Evolutionary conservation across 805 yeast genomes (phyloP).

Genomic region (Ogataea ganodermae): DNA sequence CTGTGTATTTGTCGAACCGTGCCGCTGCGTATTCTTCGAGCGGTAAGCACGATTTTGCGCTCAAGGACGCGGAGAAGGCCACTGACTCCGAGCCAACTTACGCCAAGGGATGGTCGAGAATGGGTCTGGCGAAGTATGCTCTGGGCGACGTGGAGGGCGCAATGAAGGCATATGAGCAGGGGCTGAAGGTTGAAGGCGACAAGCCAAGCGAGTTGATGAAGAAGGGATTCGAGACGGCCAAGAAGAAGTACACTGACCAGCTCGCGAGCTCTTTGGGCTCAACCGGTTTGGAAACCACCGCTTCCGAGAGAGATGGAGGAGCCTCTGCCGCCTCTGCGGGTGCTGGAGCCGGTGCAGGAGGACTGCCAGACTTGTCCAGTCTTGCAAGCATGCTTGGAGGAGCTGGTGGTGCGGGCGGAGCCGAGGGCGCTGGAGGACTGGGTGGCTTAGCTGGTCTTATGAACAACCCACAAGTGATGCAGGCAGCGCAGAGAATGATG

Average conservation of each 20-base stretch:
- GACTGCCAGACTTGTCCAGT: slow-evolving; percentile 75
- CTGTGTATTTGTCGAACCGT: slow-evolving; percentile 87
- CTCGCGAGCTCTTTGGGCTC: slow-evolving; percentile 45
- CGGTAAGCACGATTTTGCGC: slow-evolving; percentile 73
- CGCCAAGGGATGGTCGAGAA: slow-evolving; percentile 91
- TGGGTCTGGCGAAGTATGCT: slow-evolving; percentile 94
- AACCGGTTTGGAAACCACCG: slow-evolving; percentile 23
- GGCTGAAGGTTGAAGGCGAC: slow-evolving; percentile 85
- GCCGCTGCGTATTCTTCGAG: slow-evolving; percentile 94
- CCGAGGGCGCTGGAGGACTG: slow-evolving; percentile 62
- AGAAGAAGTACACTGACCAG: slow-evolving; percentile 80
- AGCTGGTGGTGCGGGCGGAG: slow-evolving; percentile 71
- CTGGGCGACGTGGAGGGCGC: slow-evolving; percentile 89
- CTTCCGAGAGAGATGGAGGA: slow-evolving; percentile 27
- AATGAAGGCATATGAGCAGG: slow-evolving; percentile 85
- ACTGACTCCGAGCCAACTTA: slow-evolving; percentile 75
- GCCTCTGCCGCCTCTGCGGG: slow-evolving; percentile 30
- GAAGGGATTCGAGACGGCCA: slow-evolving; percentile 92
- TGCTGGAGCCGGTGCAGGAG: slow-evolving; percentile 46
- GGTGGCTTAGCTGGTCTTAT: slow-evolving; percentile 69
- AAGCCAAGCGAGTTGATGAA: slow-evolving; percentile 85
- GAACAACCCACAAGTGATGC: slow-evolving; percentile 90
- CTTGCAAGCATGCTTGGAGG: slow-evolving; percentile 59
- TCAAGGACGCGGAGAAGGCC: slow-evolving; percentile 81
- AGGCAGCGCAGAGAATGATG: slow-evolving; percentile 88